Percentiles rank a stretch among this genome's conserved stretches.
These are phyloP conservation scores for Dalbergia cochinchinensis DNA, from an alignment of 306 rosid genomes.

Conservation along the genomic window DNA sequence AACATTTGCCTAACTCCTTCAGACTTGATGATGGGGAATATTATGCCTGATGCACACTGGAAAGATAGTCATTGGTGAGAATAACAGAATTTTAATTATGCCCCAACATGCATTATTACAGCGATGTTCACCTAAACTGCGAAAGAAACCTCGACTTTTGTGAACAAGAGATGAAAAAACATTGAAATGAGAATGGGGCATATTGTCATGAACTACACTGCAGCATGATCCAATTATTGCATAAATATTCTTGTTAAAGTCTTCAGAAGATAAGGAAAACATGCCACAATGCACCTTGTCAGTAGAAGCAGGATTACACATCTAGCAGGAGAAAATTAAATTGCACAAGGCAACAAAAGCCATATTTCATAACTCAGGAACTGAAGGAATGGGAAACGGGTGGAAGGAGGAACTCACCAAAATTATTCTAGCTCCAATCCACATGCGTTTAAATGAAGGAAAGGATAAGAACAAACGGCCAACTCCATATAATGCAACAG, in stretches of 20 bases:
- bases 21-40: constrained; percentile 66
- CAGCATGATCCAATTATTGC: background rate
- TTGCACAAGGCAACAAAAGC: background rate
- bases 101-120: background rate
- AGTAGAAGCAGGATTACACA: background rate
- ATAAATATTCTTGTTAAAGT: background rate
- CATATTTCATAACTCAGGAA: background rate
- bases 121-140: background rate
- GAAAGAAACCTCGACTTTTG: background rate
- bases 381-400: background rate
- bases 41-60: constrained; percentile 61
- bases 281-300: background rate
- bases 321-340: background rate
- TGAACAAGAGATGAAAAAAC: background rate
- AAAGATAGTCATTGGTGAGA: constrained; percentile 20
- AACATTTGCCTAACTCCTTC: constrained; percentile 65
- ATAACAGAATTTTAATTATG: background rate
- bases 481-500: constrained; percentile 73
- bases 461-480: constrained; percentile 71
- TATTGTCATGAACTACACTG: background rate
- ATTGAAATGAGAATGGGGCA: background rate
- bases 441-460: constrained; percentile 64
- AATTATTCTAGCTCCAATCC: constrained; percentile 69
- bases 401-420: constrained; percentile 54
- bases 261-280: background rate